Conservation (phyloP, 2,329 filamentous ascomycete species). For the Penicillium italicum region DNA sequence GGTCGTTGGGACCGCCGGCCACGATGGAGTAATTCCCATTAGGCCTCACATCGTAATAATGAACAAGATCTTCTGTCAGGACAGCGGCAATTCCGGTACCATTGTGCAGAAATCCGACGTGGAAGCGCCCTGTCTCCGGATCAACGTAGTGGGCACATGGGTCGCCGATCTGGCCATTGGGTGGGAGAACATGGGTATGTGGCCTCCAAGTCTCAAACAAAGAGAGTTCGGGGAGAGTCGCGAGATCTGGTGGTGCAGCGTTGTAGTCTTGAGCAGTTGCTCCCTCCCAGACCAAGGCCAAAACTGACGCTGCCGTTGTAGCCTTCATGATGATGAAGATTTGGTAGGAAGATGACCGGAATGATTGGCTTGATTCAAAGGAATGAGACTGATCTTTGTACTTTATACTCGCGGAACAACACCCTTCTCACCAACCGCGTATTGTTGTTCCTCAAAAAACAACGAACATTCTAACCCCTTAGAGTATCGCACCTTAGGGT, state of each 20-base stretch:
- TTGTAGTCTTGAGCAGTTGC: background rate
- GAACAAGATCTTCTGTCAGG: background rate
- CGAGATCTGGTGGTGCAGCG: background rate
- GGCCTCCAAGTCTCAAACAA: background rate
- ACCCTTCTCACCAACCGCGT: background rate
- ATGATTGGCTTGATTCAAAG: background rate
- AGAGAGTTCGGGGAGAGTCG: background rate
- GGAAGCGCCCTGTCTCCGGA: background rate
- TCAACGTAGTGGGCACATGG: background rate
- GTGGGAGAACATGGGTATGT: background rate
- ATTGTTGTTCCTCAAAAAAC: background rate
- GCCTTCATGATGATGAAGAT: background rate
- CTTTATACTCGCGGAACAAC: too few relatives aligned
- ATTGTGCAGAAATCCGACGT: background rate
- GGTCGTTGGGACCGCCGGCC: background rate
- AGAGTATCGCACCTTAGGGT: background rate
- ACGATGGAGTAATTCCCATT: background rate
- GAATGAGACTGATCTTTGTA: background rate
- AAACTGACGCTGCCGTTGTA: background rate
- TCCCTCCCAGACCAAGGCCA: background rate
- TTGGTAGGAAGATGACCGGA: background rate
- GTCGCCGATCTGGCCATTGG: background rate
- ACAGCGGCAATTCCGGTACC: background rate
- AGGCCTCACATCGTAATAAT: background rate
- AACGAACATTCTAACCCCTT: background rate